Percentiles rank a stretch among this genome's conserved stretches.
phyloP scores from a whole-genome alignment of 208 protist genomes.

The Acanthamoeba healyi region DNA sequence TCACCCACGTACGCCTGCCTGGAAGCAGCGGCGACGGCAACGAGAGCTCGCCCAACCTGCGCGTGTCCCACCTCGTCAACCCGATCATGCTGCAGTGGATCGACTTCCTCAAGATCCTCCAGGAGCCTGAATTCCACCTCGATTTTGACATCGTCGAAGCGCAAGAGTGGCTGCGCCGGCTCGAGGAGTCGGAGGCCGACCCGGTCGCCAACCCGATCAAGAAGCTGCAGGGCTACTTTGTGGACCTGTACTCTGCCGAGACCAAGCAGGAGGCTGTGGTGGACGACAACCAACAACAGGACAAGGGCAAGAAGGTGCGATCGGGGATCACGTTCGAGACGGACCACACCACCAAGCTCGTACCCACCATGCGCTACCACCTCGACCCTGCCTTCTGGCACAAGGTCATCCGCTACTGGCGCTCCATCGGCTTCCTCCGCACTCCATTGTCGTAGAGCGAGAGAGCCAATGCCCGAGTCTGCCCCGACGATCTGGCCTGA shows the following conservation, averaged over 20 bases:
- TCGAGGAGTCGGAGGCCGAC: neutral
- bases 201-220: conserved; percentile 11
- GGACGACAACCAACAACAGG: neutral
- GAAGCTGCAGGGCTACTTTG: conserved; percentile 45
- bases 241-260: neutral
- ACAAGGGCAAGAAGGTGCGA: neutral
- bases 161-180: neutral
- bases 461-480: too few relatives aligned
- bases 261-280: too few relatives aligned
- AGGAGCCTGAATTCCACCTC: neutral
- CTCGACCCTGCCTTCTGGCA: neutral
- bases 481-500: too few relatives aligned
- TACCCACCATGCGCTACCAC: neutral
- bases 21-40: neutral
- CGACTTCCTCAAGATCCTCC: neutral
- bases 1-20: neutral
- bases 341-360: neutral
- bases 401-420: conserved; percentile 16
- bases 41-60: neutral
- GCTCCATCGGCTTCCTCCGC: conserved; percentile 9
- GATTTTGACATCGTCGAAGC: neutral
- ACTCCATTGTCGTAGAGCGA: too few relatives aligned
- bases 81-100: neutral
- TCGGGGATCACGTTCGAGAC: neutral
- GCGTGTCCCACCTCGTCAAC: conserved; percentile 15